phyloP scores from a whole-genome alignment of 163 green algal species.

The Chlamydomonas reinhardtii region DNA sequence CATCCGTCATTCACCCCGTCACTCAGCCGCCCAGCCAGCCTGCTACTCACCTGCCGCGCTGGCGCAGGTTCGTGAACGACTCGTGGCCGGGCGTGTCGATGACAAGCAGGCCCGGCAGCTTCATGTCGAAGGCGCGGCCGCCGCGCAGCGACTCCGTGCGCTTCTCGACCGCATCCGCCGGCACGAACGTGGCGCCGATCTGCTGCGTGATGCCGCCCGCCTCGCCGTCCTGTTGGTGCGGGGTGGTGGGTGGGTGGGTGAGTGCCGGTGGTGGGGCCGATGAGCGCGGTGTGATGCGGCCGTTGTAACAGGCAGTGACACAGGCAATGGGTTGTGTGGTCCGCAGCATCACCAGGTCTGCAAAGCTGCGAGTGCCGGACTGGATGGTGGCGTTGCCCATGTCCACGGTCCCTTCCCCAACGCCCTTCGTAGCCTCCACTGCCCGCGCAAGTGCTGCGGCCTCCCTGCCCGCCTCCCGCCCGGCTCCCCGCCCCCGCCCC shows the following conservation, averaged over 20 bases:
- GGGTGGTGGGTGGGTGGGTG: not conserved
- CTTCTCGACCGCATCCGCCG: conserved; percentile 84
- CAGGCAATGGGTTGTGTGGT: too few species aligned
- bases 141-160: conserved; percentile 61
- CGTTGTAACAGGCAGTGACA: too few species aligned
- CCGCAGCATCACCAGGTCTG: too few species aligned
- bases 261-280: not conserved
- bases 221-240: conserved; percentile 92
- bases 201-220: conserved; percentile 99
- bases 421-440: too few species aligned
- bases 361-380: too few species aligned
- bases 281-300: not conserved
- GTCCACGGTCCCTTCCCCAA: too few species aligned
- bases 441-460: too few species aligned
- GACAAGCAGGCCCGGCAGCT: conserved; percentile 94
- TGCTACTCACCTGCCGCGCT: conserved; percentile 72
- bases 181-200: conserved; percentile 98
- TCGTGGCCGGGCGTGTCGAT: conserved; percentile 99
- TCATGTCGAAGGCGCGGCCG: conserved; percentile 80
- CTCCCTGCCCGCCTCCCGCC: not conserved
- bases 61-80: conserved; percentile 98
- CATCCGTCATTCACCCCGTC: not conserved
- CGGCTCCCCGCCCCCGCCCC: too few species aligned
- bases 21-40: not conserved
- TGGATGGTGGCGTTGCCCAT: too few species aligned